Evolutionary conservation across 2,329 filamentous ascomycete genomes (phyloP).

Genomic region (Claviceps cyperi): DNA sequence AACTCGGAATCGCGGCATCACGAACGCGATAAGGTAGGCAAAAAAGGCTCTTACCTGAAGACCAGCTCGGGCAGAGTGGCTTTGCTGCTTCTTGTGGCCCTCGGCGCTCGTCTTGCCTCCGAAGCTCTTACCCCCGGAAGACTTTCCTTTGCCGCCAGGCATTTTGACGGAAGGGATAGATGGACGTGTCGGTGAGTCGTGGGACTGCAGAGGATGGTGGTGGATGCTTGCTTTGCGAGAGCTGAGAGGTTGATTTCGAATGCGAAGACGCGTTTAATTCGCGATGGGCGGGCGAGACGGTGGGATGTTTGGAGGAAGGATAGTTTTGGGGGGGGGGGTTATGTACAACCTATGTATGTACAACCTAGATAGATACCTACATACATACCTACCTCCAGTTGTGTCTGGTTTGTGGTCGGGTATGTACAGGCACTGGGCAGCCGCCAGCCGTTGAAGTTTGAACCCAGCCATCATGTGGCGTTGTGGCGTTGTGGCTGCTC

Average conservation of each 20-base stretch:
- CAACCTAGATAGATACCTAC: too few relatives aligned
- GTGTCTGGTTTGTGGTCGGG: too few relatives aligned
- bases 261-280: not conserved
- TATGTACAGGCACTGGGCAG: too few relatives aligned
- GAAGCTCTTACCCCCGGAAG: conserved; percentile 72
- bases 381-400: too few relatives aligned
- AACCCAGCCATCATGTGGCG: too few relatives aligned
- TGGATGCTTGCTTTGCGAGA: not conserved
- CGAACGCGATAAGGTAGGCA: conserved; percentile 1
- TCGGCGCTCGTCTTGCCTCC: conserved; percentile 60
- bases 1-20: conserved; percentile 2
- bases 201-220: not conserved
- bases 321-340: not conserved
- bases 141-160: conserved; percentile 89
- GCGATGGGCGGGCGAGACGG: conserved; percentile 1
- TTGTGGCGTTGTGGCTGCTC: too few relatives aligned
- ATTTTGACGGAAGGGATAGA: conserved; percentile 20
- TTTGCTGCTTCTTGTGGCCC: conserved; percentile 73
- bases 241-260: not conserved
- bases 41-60: conserved; percentile 55
- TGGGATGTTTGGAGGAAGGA: conserved; percentile 2
- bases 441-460: too few relatives aligned
- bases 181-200: conserved; percentile 1
- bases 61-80: conserved; percentile 89
- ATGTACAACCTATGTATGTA: too few relatives aligned